Base-by-base conservation (phyloP, 208 protist genomes). In the Eutreptiella sp. region DNA sequence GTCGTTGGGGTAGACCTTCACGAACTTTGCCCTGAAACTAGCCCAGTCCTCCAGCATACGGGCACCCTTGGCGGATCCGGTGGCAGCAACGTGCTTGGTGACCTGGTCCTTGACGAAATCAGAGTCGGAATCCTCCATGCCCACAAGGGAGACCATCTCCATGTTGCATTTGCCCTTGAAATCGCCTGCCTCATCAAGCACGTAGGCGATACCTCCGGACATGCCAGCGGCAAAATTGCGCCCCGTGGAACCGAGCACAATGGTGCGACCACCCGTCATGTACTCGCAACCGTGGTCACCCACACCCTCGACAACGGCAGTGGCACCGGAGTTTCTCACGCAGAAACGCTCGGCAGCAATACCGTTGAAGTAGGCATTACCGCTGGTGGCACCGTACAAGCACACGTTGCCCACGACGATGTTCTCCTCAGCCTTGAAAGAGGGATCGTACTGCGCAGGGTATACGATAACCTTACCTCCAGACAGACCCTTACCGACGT, bases 221-320 rank as follows among this genome's bases (percentile, higher is more conserved):
- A 88, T 89, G 47, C 83, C 81, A 26, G 83, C 83, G 7, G 66
- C 83, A 53, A 88, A 88, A 61, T 88, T 89, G 28, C 73, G 57
- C 3, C 78, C 75, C 3, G 59, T 68, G 1, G 34, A 43, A 52
- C 76, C 71, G 7, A 83, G 62, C n/a, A 83, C 54, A n/a, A 81
- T 39, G 4, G 74, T 57, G 5, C 45, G 19, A 4, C 75, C 75
- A 19, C 77, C 75, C 26, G 84, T 90, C 84, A 90, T 90, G 73
- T 90, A 90, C 65, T 90, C 84, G 66, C 84, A 88, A 34, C 77
- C 73, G 60, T 90, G 84, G 59, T 88, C 83, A 47, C 84, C 84
- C 1, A 75, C 66, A n/a, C 78, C 84, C 66, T 90, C 84, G 46
- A 77, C 47, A 0, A 90, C 80, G 24, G 82, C 82, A 4, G 59